These are phyloP conservation scores for Talaromyces amestolkiae DNA, from an alignment of 2,329 filamentous ascomycete species.

Conservation along the genomic window DNA sequence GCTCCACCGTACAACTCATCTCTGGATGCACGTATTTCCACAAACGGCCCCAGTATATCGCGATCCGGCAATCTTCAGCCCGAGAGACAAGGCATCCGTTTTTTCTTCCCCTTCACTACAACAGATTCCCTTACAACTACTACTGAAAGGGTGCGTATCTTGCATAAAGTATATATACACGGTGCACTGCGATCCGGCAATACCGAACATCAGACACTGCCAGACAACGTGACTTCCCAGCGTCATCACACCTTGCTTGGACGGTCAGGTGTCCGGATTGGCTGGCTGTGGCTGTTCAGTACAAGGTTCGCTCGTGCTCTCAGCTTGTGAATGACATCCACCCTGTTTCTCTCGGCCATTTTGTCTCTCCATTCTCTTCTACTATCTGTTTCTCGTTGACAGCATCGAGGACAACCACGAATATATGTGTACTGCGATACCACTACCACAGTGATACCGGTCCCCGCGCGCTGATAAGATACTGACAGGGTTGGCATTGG, in stretches of 20 bases:
- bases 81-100: neutral
- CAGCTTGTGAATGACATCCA: constrained; percentile 3
- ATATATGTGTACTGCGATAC: neutral
- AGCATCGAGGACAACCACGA: neutral
- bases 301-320: neutral
- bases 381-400: neutral
- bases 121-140: neutral
- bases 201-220: neutral
- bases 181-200: neutral
- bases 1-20: neutral
- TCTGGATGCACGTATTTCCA: constrained; percentile 1
- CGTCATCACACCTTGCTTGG: constrained; percentile 6
- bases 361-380: neutral
- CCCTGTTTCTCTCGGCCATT: neutral
- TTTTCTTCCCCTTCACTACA: neutral
- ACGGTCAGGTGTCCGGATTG: constrained; percentile 15
- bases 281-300: neutral
- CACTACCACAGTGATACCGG: neutral
- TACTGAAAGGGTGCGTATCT: neutral
- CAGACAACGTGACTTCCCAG: constrained; percentile 8
- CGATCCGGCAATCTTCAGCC: constrained; percentile 4
- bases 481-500: constrained; percentile 13
- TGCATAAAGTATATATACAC: neutral
- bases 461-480: constrained; percentile 13
- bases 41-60: neutral